A percentile compares a stretch with the other conserved stretches of the same genome.
phyloP scores from a whole-genome alignment of 73 alveolate genomes.

The Paramecium octaurelia region DNA sequence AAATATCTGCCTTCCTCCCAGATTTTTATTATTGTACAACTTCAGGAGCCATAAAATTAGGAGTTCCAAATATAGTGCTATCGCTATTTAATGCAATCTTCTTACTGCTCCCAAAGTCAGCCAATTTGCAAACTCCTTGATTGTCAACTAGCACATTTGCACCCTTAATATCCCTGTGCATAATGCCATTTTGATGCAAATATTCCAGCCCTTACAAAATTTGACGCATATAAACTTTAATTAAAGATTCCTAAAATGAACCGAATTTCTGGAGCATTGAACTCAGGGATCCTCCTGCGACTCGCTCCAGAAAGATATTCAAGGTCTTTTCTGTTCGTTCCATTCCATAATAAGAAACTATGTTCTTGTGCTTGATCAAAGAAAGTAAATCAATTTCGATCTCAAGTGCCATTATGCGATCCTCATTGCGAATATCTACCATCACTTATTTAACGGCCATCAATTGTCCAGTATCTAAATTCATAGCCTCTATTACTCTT shows the following conservation, averaged over 20 bases:
- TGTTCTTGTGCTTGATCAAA: conserved; percentile 68
- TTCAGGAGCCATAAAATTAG: conserved; percentile 96
- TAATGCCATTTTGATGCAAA: conserved; percentile 76
- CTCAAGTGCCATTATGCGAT: background rate
- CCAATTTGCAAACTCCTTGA: conserved; percentile 60
- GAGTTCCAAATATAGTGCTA: conserved; percentile 38
- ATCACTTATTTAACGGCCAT: conserved; percentile 83
- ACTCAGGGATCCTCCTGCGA: conserved; percentile 73
- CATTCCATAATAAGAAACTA: conserved; percentile 72
- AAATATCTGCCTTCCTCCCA: conserved; percentile 73
- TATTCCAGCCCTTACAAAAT: conserved; percentile 82
- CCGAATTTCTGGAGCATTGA: conserved; percentile 63
- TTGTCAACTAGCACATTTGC: conserved; percentile 78
- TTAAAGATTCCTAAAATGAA: conserved; percentile 67
- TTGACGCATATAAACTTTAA: conserved; percentile 69
- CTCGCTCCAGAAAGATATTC: conserved; percentile 70
- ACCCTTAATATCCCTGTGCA: conserved; percentile 88
- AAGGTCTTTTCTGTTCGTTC: conserved; percentile 40
- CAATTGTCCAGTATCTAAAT: conserved; percentile 75
- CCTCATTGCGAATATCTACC: conserved; percentile 39
- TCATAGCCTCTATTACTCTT: conserved; percentile 86
- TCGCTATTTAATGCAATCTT: background rate
- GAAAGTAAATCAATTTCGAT: conserved; percentile 68
- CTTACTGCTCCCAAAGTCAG: conserved; percentile 50
- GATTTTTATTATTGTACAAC: conserved; percentile 74